Evolutionary conservation across 495 filamentous ascomycete species (phyloP).

Genomic region (Penicillium parvum): DNA sequence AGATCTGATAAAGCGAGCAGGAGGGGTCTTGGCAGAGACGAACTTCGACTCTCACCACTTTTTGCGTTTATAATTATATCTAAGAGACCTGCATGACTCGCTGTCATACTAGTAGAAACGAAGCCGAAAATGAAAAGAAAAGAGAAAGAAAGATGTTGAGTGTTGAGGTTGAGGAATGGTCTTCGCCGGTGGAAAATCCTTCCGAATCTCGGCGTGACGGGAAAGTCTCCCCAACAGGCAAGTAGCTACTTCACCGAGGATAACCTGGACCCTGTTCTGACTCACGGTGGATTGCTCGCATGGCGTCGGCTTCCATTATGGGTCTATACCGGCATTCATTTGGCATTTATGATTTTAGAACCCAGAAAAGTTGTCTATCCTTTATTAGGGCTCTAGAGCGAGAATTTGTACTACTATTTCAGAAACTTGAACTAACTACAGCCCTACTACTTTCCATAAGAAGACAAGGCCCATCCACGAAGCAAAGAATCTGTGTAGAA

Average conservation of each 20-base stretch:
- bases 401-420: too few relatives aligned
- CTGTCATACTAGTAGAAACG: too few relatives aligned
- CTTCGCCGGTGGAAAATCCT: constrained; percentile 10
- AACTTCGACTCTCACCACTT: neutral
- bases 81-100: neutral
- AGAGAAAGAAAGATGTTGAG: constrained; percentile 7
- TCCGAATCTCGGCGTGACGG: constrained; percentile 17
- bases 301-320: too few relatives aligned
- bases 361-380: too few relatives aligned
- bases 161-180: constrained; percentile 9
- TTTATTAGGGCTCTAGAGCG: too few relatives aligned
- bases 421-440: too few relatives aligned
- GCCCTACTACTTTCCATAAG: too few relatives aligned
- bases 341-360: too few relatives aligned
- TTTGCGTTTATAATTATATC: neutral
- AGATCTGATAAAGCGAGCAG: constrained; percentile 21
- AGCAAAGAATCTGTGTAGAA: too few relatives aligned
- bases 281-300: too few relatives aligned
- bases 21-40: constrained; percentile 4
- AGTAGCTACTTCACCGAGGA: constrained; percentile 21
- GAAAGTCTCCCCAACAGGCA: constrained; percentile 9
- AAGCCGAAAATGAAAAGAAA: neutral
- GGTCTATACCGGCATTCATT: too few relatives aligned
- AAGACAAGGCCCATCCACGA: too few relatives aligned
- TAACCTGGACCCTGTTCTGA: constrained; percentile 12